Evolutionary conservation across 768 basidiomycete species (phyloP), one percentile per base, ranked within the genome.

Genomic region (Leccinum sublutescens): DNA sequence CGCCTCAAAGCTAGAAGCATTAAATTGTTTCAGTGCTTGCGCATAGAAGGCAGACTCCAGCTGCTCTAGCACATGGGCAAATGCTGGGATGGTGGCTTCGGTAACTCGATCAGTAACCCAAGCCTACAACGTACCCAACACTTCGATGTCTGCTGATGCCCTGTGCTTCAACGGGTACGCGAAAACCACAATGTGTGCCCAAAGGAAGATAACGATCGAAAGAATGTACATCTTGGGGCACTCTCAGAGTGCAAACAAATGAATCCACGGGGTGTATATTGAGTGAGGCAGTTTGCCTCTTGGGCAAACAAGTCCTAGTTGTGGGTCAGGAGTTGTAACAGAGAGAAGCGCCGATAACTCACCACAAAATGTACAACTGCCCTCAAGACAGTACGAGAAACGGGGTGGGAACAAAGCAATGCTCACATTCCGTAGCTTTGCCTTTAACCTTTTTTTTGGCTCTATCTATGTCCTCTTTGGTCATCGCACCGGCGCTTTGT

Each of bases 1-100:
- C 11, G 73, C 61, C 8, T 70, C 72, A 71, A 92, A 92, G 70
- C 88, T 87, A 4, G 79, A 68, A 33, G 77, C 75, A 63, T 82
- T 73, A 78, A 93, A 93, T 66, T 85, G 87, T 12, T 72, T 54
- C 23, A 91, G 75, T 15, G 83, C 89, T 66, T 89, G 80, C 2
- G 74, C 59, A 71, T 93, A 93, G 68, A 92, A 92, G 27, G 75
- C 65, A 12, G 79, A 80, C 71, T 92, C 91, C 15, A 92, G 76
- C 62, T 86, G 82, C 70, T 93, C 91, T 48, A 93, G 78, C 52
- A 89, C 85, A 69, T 85, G 77, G 49, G 89, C 88, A 63, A 92
- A 92, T 68, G 85, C 91, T 92, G 57, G 29, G 40, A 58, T 34
- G 17, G 10, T 52, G 36, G 21, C 3, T 48, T 55, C 45, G 52